Evolutionary conservation across 2,329 filamentous ascomycete species (phyloP).

Genomic region (Microsporum audouinii): DNA sequence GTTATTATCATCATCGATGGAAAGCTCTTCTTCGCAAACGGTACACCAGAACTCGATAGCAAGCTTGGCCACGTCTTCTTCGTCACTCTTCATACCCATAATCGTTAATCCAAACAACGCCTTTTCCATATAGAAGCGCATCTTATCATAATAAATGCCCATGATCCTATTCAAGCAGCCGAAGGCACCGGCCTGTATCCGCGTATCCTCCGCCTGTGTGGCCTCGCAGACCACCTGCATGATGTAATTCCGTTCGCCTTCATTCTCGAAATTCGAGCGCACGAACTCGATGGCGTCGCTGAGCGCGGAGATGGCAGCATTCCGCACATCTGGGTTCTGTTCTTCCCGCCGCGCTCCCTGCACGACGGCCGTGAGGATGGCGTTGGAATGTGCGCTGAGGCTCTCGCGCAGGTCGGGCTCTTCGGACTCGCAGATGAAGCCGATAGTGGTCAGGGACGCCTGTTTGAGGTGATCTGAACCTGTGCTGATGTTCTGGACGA

Average conservation of each 20-base stretch:
- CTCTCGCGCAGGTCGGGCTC: constrained; percentile 74
- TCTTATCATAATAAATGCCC: constrained; percentile 97
- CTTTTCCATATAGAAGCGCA: constrained; percentile 99
- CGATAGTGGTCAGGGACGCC: constrained; percentile 87
- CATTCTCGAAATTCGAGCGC: constrained; percentile 95
- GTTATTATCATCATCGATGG: constrained; percentile 92
- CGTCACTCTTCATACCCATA: constrained; percentile 93
- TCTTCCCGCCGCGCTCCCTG: constrained; percentile 97
- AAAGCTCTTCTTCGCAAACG: constrained; percentile 97
- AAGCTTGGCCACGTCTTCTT: constrained; percentile 95
- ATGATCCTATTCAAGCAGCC: constrained; percentile 98
- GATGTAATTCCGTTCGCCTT: constrained; percentile 98
- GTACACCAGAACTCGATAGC: constrained; percentile 99
- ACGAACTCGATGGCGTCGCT: constrained; percentile 97
- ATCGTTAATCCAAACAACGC: constrained; percentile 95
- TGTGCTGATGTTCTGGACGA: constrained; percentile 86
- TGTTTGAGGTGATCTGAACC: constrained; percentile 86
- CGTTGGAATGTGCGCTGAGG: constrained; percentile 80
- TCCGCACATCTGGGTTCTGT: constrained; percentile 76
- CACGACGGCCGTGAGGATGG: constrained; percentile 93
- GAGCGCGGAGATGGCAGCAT: constrained; percentile 84
- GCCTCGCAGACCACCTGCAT: constrained; percentile 99
- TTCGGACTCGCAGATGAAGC: constrained; percentile 95
- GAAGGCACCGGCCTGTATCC: constrained; percentile 92
- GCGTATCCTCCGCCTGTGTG: constrained; percentile 79